Evolutionary conservation across 257 asterid genomes (phyloP), one percentile per base, ranked within the genome.

Genomic region (Capsicum pubescens): DNA sequence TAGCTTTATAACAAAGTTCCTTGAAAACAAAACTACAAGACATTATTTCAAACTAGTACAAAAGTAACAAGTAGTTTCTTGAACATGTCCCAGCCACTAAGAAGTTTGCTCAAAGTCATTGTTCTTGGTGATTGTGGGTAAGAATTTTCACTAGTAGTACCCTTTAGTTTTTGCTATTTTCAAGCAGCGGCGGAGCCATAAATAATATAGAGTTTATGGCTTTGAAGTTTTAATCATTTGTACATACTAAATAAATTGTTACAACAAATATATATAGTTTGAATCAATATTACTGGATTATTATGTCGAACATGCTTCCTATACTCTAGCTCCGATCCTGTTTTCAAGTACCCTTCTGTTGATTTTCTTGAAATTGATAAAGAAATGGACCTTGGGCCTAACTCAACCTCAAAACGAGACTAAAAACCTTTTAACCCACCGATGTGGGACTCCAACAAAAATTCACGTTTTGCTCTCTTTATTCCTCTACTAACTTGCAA

Each of bases 91-190:
- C 85, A 81, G 86, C 89, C 89, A 2, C 89, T 84, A 70, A 87
- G 95, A 89, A 87, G 92, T 80, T 87, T 95, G 94, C 94, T 93
- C 87, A 95, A 95, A 90, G 88, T 95, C 90, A 95, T 95, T 81
- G 92, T 93, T 84, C 94, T 93, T 10, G 98, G 98, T 52, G 97
- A 95, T 84, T 93, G 97, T 82, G 97, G 98, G 98, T 95, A 81
- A 64, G 90, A n/a, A 76, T 64, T 50, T n/a, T 80, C 35, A 54
- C 35, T 26, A 26, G 32, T 26, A 26, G 32, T 26, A 26, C 32
- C 50, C 59, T 76, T 42, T 74, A 11, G 6, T 35, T 42, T 61
- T 16, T 17, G 39, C 1, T 44, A 21, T 67, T 32, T 42, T 26
- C 10, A 63, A 15, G 57, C 19, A 7, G 36, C 32, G 14, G 9